Percentiles rank a stretch among this genome's conserved stretches.
Conservation (phyloP, 768 basidiomycete species). For the Leccinellum albellum region DNA sequence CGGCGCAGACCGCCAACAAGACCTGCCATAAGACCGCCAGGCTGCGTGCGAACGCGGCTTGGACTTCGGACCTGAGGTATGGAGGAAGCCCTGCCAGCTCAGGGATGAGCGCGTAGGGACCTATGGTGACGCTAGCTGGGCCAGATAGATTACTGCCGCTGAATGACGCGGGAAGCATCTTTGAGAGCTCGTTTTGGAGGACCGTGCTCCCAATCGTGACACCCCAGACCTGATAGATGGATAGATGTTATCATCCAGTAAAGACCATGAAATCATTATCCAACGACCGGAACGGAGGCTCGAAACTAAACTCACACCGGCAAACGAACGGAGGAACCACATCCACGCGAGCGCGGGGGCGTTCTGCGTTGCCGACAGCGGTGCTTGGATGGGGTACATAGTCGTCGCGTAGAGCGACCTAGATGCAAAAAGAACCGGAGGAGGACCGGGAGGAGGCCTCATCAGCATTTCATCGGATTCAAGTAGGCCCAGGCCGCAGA, state of each 20-base stretch:
- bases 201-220: conserved; percentile 47
- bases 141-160: conserved; percentile 20
- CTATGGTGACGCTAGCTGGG: conserved; percentile 13
- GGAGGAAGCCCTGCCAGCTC: conserved; percentile 34
- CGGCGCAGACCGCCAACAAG: conserved; percentile 35
- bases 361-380: conserved; percentile 30
- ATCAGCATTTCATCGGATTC: background rate
- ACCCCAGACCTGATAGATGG: conserved; percentile 41
- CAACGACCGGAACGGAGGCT: too few species aligned
- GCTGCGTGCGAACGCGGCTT: conserved; percentile 39
- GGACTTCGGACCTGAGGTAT: conserved; percentile 32
- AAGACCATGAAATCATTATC: background rate
- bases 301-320: conserved; percentile 17
- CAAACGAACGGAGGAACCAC: conserved; percentile 32
- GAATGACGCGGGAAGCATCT: conserved; percentile 39
- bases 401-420: conserved; percentile 13
- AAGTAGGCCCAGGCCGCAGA: background rate
- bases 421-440: too few species aligned
- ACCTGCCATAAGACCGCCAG: conserved; percentile 41
- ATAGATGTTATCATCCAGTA: background rate
- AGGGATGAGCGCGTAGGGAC: conserved; percentile 44
- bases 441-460: background rate
- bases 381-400: conserved; percentile 34
- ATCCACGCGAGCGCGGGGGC: conserved; percentile 39
- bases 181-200: conserved; percentile 47